Evolutionary conservation across 805 yeast genomes (phyloP).

Genomic region (Grigorovia jiainica): DNA sequence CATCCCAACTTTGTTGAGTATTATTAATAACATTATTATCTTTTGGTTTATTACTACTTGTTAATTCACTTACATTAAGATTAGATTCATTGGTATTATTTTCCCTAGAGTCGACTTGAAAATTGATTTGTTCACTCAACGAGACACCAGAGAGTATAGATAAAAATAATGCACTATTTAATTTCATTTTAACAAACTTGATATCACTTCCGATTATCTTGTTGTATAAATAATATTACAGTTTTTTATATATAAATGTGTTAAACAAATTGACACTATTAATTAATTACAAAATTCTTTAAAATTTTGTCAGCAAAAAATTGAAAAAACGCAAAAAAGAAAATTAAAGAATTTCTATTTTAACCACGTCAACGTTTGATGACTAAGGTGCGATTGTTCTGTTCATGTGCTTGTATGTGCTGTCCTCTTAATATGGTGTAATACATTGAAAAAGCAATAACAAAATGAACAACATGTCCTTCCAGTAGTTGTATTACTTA

Average conservation of each 20-base stretch:
- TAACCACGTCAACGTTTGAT: not conserved
- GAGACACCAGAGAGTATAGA: not conserved
- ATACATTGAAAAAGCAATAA: no score
- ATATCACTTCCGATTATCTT: no score
- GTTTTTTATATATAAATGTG: no score
- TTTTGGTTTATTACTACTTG: not conserved
- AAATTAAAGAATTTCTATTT: not conserved
- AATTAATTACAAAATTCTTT: not conserved
- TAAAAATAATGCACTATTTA: not conserved
- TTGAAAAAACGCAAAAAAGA: not conserved
- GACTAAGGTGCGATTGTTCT: not conserved
- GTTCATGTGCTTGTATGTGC: no score
- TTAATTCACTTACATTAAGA: no score
- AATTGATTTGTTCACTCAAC: not conserved
- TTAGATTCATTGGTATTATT: no score
- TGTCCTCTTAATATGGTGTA: no score
- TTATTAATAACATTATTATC: not conserved
- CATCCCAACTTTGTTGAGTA: conserved; percentile 2
- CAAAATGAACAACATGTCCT: no score
- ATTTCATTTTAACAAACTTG: not conserved
- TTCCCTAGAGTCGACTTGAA: not conserved
- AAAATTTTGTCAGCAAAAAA: not conserved
- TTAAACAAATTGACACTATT: not conserved
- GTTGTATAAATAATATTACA: no score
- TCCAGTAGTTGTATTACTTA: no score